Base-by-base conservation (phyloP, 371 early-diverging fungal species). In the Mortierella sp. region DNA sequence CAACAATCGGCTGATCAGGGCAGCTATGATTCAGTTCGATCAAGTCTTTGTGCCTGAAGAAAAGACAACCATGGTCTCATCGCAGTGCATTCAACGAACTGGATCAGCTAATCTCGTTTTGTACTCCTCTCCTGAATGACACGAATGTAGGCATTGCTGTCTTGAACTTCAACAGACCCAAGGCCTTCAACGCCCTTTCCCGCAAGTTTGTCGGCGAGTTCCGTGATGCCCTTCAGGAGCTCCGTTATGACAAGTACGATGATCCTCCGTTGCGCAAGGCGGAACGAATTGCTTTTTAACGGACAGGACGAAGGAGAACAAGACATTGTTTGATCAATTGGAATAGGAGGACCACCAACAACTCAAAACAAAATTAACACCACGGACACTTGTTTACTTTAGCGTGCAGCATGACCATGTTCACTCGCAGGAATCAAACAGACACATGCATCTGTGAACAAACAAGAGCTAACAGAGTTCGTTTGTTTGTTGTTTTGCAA, bases 181-280 rank as follows among this genome's bases (percentile, higher is more conserved):
- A 88, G 39, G 94, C 96, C 14, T 95, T 92, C 85, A 98, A 98
- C 85, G 98, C 99, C 11, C 85, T 98, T 29, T 97, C 97, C 4
- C 88, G 92, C 40, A 89, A 91, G 67, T 88, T 98, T 29, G 87
- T 98, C 41, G 72, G 77, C 9, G 90, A 96, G 77, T 93, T 98
- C 79, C 89, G 92, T 64, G 84, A 84, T 7, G 91, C 93, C 0
- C 84, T 97, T 8, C 85, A 90, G 26, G 88, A 90, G 55, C 85
- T 96, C 16, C 90, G 96, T 26, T 92, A 92, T 77, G 93, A 86
- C 61, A 72, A 43, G 75, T 77, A 79, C 52, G 79, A 71, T 24
- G n/a, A n/a, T n/a, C n/a, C n/a, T n/a, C n/a, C n/a, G n/a, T n/a
- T n/a, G n/a, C n/a, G n/a, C n/a, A n/a, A n/a, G n/a, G n/a, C n/a